Evolutionary conservation across 1,284 basidiomycete species (phyloP), one percentile per base, ranked within the genome.

Genomic region (Naganishia albida): DNA sequence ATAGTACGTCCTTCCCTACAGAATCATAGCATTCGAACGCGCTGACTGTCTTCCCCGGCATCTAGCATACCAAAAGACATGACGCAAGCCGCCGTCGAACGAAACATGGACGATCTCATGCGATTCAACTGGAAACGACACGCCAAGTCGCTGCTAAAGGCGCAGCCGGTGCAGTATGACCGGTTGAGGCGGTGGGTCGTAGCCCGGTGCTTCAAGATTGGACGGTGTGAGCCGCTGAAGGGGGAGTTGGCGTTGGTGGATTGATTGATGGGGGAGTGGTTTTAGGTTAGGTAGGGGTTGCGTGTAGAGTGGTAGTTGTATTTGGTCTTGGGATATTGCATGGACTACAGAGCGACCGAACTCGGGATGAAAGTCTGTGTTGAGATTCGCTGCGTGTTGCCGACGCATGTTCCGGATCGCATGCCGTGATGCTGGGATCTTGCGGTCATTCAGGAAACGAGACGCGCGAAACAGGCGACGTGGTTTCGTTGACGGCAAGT

Each of bases 1-100:
- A 38, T 38, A 16, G 26, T 15, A 34, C 34, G 34, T 34, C 34
- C 34, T 10, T 4, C 34, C 34, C n/a, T n/a, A n/a, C n/a, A n/a
- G n/a, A n/a, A n/a, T n/a, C 54, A 13, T 13, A 12, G 18, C 25
- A 39, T 34, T 42, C 51, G 10, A 30, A 6, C 43, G 16, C 34
- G 34, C 34, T 4, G 6, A 34, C 34, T 34, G 34, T 6, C 23
- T 15, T n/a, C 20, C 28, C 57, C 39, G 52, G n/a, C n/a, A n/a
- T n/a, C n/a, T 28, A 68, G 67, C 42, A 63, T 68, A 39, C 67
- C 67, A 7, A 30, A 51, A 7, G 67, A 68, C 34, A 68, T 68
- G 67, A 65, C 34, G 20, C 55, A 50, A 16, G 18, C 59, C 20
- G 43, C 65, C 18, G 59, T 62, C 18, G n/a, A 54, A n/a, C 43